Base-by-base conservation (phyloP, 768 basidiomycete genomes). In the Neoboletus subvelutipes region DNA sequence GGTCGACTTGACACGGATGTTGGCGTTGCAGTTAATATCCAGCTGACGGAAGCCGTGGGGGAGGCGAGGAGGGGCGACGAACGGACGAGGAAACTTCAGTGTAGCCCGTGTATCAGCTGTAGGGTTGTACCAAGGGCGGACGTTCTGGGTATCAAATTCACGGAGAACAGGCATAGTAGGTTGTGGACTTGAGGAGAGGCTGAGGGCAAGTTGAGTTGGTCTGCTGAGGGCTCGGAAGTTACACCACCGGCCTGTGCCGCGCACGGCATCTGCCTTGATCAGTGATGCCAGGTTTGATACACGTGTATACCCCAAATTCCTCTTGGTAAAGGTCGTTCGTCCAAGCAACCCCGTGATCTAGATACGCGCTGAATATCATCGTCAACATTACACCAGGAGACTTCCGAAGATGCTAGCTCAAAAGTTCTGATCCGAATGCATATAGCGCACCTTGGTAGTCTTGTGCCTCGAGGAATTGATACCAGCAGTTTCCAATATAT, bases 51-150 rank as follows among this genome's bases (percentile, higher is more conserved):
- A 11, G 10, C 64, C 64, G 4, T 67, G 62, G 3, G 62, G 12
- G 37, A 67, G 39, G 33, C 65, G 62, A 8, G 65, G 65, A 41
- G n/a, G 58, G n/a, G 62, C 49, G 18, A 64, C 33, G 18, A 66
- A 46, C 5, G 20, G 49, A 47, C 50, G 56, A 33, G 65, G 57
- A 34, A 66, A 67, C 15, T 7, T 45, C 20, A 64, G 8, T 15
- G 29, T 58, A 10, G 37, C 52, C 1, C 22, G 17, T 26, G 58
- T 66, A 47, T 66, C 61, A 15, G 22, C 9, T 10, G 8, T 48
- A n/a, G 36, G 28, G 7, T 29, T 9, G 0, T 47, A 20, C 46
- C 46, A 34, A n/a, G 39, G 40, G 34, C 4, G 64, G 24, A 59
- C 17, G 20, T 10, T 22, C 15, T n/a, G 3, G 4, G 60, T 65